Evolutionary conservation across 23 red algal genomes (phyloP).

Genomic region (Gracilariopsis chorda): DNA sequence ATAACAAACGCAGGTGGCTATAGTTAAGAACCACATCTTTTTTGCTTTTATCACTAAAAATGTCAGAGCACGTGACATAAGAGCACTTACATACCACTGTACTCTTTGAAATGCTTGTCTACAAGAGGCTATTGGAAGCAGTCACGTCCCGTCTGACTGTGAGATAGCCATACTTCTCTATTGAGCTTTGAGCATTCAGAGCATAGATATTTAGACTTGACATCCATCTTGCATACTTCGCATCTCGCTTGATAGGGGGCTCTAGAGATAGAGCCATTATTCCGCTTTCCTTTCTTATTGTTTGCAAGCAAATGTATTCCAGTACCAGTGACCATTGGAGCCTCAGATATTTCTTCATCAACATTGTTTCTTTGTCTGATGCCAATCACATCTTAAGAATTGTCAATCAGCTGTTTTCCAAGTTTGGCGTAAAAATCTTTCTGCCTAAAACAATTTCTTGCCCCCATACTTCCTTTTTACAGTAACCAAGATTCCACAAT

Average conservation of each 20-base stretch:
- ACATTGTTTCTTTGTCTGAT: background rate
- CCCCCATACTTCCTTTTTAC: background rate
- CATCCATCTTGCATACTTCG: background rate
- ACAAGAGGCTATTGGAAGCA: background rate
- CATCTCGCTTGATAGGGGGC: background rate
- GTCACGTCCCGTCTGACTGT: background rate
- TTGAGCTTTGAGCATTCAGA: background rate
- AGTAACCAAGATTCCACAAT: slow-evolving; percentile 7
- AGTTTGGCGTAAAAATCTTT: background rate
- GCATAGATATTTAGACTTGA: background rate
- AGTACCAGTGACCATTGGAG: background rate
- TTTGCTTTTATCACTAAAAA: no score
- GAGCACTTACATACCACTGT: background rate
- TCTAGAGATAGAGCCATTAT: no score
- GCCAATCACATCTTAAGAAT: background rate
- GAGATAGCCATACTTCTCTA: background rate
- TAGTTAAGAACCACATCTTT: no score
- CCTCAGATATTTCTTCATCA: background rate
- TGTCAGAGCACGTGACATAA: no score
- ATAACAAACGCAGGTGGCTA: no score
- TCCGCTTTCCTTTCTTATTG: background rate
- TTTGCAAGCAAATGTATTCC: background rate
- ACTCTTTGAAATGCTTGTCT: background rate
- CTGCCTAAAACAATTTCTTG: background rate
- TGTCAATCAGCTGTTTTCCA: background rate